These are phyloP conservation scores for Exutisphaerella laricina DNA, from an alignment of 2,329 filamentous ascomycete genomes.

Conservation along the genomic window DNA sequence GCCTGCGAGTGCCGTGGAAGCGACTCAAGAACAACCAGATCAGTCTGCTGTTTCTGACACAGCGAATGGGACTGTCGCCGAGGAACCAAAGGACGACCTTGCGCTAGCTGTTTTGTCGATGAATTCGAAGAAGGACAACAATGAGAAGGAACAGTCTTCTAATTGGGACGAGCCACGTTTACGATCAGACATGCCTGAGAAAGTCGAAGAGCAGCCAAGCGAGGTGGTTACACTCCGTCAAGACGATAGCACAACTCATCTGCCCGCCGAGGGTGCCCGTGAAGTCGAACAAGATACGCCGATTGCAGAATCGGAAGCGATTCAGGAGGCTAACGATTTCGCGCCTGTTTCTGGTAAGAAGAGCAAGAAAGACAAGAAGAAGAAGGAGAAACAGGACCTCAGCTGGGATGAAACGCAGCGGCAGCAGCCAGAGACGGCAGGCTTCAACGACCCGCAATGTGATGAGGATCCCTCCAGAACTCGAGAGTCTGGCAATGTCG, in stretches of 20 bases:
- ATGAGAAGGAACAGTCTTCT: slow-evolving; percentile 6
- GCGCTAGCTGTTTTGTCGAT: slow-evolving; percentile 16
- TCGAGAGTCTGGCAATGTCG: too few relatives aligned
- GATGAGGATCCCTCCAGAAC: too few relatives aligned
- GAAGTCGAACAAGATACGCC: too few relatives aligned
- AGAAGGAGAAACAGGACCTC: slow-evolving; percentile 13
- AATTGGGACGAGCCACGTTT: slow-evolving; percentile 1
- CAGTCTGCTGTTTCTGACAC: not conserved
- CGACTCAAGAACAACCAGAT: too few relatives aligned
- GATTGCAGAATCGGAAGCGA: not conserved
- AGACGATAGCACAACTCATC: too few relatives aligned
- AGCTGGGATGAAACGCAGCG: slow-evolving; percentile 8
- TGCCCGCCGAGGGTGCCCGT: too few relatives aligned
- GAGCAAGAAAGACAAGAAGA: slow-evolving; percentile 40
- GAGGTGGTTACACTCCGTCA: too few relatives aligned
- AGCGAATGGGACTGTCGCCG: not conserved
- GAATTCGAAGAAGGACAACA: slow-evolving; percentile 26
- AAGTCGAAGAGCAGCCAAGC: too few relatives aligned
- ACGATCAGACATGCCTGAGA: too few relatives aligned
- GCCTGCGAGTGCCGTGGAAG: too few relatives aligned
- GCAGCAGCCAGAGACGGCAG: too few relatives aligned
- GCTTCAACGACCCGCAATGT: too few relatives aligned
- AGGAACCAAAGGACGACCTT: not conserved
- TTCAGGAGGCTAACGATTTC: not conserved
- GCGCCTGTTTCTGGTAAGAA: slow-evolving; percentile 23